Conservation (phyloP, 768 basidiomycete species). For the Tephrocybe sp. region DNA sequence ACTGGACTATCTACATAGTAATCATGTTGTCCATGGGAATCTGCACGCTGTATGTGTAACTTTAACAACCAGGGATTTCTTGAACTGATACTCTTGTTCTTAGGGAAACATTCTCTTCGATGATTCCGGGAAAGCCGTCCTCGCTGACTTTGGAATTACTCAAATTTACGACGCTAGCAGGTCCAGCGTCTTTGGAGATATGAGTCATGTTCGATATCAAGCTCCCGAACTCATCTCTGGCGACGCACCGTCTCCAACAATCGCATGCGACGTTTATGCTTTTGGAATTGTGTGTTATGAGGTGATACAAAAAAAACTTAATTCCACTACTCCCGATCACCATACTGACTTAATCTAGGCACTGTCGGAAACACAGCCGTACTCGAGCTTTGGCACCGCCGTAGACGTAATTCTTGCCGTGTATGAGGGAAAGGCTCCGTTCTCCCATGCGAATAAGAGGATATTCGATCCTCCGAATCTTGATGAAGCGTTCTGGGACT, state of each 20-base stretch:
- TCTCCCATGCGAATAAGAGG: not conserved
- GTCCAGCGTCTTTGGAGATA: not conserved
- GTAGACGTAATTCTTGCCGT: conserved; percentile 6
- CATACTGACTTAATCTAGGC: not conserved
- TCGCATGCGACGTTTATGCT: conserved; percentile 5
- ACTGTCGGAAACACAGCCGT: not conserved
- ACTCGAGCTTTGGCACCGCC: not conserved
- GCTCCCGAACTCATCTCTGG: conserved; percentile 6
- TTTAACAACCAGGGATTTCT: not conserved
- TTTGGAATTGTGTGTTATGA: conserved; percentile 1
- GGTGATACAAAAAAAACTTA: too few relatives aligned
- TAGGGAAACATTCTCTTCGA: not conserved
- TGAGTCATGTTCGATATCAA: not conserved
- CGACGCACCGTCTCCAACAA: not conserved
- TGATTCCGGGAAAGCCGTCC: not conserved
- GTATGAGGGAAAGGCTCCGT: not conserved
- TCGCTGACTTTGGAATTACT: not conserved
- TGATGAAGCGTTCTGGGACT: not conserved
- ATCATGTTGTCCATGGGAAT: not conserved
- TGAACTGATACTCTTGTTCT: not conserved
- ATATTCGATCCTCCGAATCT: not conserved
- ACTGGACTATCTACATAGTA: not conserved
- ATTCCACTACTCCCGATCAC: too few relatives aligned
- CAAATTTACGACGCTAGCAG: not conserved
- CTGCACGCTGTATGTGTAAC: not conserved